Conservation (phyloP, 306 rosid genomes). For the Datisca glomerata region DNA sequence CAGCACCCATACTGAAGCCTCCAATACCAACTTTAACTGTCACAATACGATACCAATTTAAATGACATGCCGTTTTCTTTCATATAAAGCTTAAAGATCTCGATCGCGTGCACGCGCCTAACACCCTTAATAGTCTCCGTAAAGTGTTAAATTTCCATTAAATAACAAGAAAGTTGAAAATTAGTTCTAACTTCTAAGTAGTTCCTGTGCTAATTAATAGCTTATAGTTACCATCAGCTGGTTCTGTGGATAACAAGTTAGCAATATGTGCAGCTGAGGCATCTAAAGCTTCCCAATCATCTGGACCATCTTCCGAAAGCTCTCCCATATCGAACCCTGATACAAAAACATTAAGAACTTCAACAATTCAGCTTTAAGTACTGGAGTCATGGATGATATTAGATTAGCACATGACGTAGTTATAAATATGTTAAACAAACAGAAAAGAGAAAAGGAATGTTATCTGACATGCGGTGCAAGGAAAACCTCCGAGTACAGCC, state of each 20-base stretch:
- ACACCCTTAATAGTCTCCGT: too few relatives aligned
- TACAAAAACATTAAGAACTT: constrained; percentile 12
- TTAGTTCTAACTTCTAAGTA: too few relatives aligned
- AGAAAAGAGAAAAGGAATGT: constrained; percentile 6
- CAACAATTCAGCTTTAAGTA: not conserved
- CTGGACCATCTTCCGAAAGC: constrained; percentile 83
- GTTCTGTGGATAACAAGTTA: constrained; percentile 88
- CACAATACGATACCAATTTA: constrained; percentile 5
- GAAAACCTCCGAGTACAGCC: constrained; percentile 81
- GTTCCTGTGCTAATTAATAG: too few relatives aligned
- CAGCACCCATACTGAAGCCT: constrained; percentile 99
- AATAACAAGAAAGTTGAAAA: too few relatives aligned
- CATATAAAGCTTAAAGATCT: too few relatives aligned
- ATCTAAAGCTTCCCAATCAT: constrained; percentile 98
- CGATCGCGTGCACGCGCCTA: too few relatives aligned
- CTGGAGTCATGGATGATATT: not conserved
- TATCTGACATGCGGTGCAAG: constrained; percentile 87
- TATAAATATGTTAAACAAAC: not conserved
- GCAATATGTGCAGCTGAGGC: constrained; percentile 91
- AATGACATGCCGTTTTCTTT: not conserved
- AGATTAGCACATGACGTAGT: too few relatives aligned
- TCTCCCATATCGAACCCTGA: constrained; percentile 97
- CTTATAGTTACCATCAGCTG: constrained; percentile 69
- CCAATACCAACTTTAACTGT: constrained; percentile 95
- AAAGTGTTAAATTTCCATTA: too few relatives aligned